These are phyloP conservation scores for Aspergillus ochraceus DNA, from an alignment of 2,329 filamentous ascomycete species.

Conservation along the genomic window DNA sequence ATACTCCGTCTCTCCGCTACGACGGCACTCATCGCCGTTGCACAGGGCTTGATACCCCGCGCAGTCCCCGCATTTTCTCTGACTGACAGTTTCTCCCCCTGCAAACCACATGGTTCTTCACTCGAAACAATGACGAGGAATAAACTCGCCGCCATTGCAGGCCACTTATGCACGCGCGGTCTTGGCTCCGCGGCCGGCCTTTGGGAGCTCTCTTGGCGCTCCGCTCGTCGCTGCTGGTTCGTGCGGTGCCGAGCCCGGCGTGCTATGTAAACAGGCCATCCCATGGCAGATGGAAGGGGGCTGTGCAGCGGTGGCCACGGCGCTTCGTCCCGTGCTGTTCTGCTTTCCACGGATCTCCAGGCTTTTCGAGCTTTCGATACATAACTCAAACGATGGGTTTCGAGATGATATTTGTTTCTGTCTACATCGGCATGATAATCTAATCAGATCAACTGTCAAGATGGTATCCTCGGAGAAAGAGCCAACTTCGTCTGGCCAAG, in stretches of 20 bases:
- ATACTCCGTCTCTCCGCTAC: not conserved
- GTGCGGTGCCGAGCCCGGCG: conserved; percentile 1
- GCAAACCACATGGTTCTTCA: not conserved
- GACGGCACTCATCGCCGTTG: not conserved
- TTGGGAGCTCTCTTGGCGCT: not conserved
- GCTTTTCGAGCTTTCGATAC: not conserved
- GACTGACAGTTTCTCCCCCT: not conserved
- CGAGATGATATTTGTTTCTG: not conserved
- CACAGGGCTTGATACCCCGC: not conserved
- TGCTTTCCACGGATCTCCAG: not conserved
- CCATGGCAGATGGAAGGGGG: not conserved
- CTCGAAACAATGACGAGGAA: not conserved
- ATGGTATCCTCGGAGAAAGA: not conserved
- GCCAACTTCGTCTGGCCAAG: not conserved
- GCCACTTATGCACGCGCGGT: conserved; percentile 5
- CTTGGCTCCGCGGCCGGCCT: conserved; percentile 6
- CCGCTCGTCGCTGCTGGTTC: not conserved
- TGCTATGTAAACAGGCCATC: not conserved
- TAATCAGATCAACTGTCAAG: not conserved
- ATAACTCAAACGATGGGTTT: not conserved
- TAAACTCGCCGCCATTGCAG: not conserved
- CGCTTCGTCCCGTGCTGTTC: not conserved
- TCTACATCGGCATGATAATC: not conserved
- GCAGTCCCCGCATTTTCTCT: not conserved
- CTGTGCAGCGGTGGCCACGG: not conserved